phyloP scores from a whole-genome alignment of 1,284 basidiomycete species.

The Malassezia yamatoensis region DNA sequence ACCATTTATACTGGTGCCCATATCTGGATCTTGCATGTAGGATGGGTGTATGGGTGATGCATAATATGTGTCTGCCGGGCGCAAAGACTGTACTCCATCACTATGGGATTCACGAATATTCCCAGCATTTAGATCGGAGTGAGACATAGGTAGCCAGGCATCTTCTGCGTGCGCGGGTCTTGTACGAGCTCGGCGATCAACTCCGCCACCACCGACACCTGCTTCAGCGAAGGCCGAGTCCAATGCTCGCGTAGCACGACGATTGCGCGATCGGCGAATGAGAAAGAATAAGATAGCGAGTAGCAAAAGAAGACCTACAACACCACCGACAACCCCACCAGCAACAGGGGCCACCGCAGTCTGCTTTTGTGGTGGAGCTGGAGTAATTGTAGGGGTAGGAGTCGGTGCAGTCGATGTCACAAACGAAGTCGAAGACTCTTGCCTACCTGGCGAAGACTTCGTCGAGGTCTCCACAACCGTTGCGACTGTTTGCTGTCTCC shows the following conservation, averaged over 20 bases:
- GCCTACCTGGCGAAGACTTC: not conserved
- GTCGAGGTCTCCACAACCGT: not conserved
- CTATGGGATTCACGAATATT: not conserved
- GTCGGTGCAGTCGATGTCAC: constrained; percentile 1
- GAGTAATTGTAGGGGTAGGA: not conserved
- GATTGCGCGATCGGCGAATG: not conserved
- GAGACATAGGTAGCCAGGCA: not conserved
- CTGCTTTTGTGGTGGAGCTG: not conserved
- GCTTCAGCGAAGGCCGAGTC: constrained; percentile 14
- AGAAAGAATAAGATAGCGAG: not conserved
- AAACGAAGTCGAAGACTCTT: not conserved
- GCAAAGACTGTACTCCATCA: not conserved
- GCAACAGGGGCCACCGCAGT: constrained; percentile 8
- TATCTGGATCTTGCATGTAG: not conserved
- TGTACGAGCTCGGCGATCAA: constrained; percentile 9
- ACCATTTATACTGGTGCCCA: not conserved
- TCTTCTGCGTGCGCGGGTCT: not conserved
- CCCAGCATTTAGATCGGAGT: not conserved
- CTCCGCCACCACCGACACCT: constrained; percentile 16
- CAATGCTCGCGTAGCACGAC: constrained; percentile 6
- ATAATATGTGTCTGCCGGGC: not conserved
- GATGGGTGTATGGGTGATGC: not conserved
- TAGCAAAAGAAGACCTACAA: constrained; percentile 9
- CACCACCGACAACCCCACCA: constrained; percentile 17
- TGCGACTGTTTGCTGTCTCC: not conserved